Percentiles rank a stretch among this genome's conserved stretches.
phyloP scores from a whole-genome alignment of 192 early-diverging fungal genomes.

The Blastocladiella britannica region DNA sequence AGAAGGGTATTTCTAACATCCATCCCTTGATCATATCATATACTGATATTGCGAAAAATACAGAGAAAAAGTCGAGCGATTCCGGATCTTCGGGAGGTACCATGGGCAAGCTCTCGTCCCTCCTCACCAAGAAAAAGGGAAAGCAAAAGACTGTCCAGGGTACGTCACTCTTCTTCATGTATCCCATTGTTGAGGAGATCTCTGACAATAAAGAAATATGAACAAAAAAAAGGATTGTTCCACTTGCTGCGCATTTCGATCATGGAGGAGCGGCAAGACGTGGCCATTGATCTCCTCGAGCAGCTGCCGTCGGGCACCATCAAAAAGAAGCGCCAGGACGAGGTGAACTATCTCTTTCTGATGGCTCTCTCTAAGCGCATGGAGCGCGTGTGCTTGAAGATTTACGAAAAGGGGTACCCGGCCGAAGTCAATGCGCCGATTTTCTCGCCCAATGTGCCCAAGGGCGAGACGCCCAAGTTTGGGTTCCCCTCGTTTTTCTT shows the following conservation, averaged over 20 bases:
- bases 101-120: constrained; percentile 1
- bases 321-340: constrained; percentile 18
- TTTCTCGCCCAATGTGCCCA: background rate
- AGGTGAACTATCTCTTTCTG: constrained; percentile 22
- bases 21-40: too few relatives aligned
- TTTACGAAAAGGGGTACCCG: constrained; percentile 35
- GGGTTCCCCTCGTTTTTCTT: constrained; percentile 27
- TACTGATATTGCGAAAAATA: too few relatives aligned
- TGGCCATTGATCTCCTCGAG: constrained; percentile 11
- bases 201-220: too few relatives aligned
- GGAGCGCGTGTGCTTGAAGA: constrained; percentile 23
- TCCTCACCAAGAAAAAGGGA: constrained; percentile 3
- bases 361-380: constrained; percentile 21
- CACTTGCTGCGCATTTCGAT: background rate
- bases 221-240: too few relatives aligned
- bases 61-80: too few relatives aligned
- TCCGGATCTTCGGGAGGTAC: too few relatives aligned
- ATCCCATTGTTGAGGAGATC: too few relatives aligned
- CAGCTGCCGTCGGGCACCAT: constrained; percentile 13
- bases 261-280: constrained; percentile 2
- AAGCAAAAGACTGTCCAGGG: background rate
- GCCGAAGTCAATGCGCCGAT: constrained; percentile 25
- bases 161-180: too few relatives aligned
- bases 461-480: constrained; percentile 6
- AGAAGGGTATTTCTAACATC: too few relatives aligned